These are phyloP conservation scores for Albugo candida DNA, from an alignment of 352 stramenopile species.

Conservation along the genomic window DNA sequence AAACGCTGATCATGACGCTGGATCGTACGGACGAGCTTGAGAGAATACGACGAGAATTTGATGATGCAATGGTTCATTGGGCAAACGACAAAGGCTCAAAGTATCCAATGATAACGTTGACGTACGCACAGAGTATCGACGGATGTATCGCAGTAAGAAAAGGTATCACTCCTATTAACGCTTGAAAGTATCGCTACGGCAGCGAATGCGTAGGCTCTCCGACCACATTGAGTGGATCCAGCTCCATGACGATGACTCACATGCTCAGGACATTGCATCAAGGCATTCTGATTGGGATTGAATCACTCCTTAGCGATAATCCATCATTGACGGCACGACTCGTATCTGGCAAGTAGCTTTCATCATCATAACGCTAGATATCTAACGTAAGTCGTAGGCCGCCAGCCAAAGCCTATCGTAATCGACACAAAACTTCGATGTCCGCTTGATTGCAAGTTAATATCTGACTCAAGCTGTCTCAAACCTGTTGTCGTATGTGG, in stretches of 20 bases:
- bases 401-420: conserved; percentile 51
- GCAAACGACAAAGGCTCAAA: background rate
- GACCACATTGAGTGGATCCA: conserved; percentile 41
- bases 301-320: conserved; percentile 72
- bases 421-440: conserved; percentile 50
- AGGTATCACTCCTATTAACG: conserved; percentile 12
- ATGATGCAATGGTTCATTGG: background rate
- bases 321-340: conserved; percentile 68
- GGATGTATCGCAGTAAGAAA: conserved; percentile 47
- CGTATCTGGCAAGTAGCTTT: conserved; percentile 16
- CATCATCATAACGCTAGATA: background rate
- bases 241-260: conserved; percentile 79
- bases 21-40: too few species aligned
- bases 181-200: background rate
- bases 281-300: conserved; percentile 74
- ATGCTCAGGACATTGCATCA: conserved; percentile 65
- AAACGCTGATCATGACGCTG: too few species aligned
- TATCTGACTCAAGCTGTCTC: conserved; percentile 37
- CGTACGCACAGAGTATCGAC: conserved; percentile 81
- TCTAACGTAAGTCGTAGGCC: background rate
- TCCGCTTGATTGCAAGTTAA: conserved; percentile 49
- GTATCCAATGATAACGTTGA: conserved; percentile 50
- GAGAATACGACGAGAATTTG: background rate
- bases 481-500: conserved; percentile 50
- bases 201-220: conserved; percentile 20